phyloP scores from a whole-genome alignment of 192 early-diverging fungal genomes.

The Coemansia furcata region DNA sequence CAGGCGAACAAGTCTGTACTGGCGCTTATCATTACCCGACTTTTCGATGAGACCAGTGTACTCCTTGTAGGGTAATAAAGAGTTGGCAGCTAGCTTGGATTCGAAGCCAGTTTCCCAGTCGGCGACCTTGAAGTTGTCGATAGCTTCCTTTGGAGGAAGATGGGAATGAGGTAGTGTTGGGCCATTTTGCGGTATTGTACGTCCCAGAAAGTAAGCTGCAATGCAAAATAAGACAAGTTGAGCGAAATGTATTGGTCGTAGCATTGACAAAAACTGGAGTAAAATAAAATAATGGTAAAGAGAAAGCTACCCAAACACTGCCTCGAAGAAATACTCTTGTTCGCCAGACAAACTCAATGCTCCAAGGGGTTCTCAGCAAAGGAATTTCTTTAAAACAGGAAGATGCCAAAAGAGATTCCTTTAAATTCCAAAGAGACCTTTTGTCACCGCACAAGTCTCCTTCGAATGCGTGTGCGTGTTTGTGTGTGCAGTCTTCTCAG shows the following conservation, averaged over 20 bases:
- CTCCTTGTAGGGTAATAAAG: conserved; percentile 20
- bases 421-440: not conserved
- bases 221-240: not conserved
- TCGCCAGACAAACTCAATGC: not conserved
- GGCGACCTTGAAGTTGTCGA: not conserved
- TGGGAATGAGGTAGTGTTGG: not conserved
- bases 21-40: conserved; percentile 56
- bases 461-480: not conserved
- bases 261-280: not conserved
- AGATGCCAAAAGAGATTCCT: not conserved
- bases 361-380: not conserved
- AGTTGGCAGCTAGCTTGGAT: not conserved
- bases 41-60: conserved; percentile 36
- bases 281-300: not conserved
- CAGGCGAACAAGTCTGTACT: conserved; percentile 58
- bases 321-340: not conserved
- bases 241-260: not conserved
- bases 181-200: not conserved
- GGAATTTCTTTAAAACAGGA: not conserved
- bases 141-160: not conserved
- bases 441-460: not conserved
- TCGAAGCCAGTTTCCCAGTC: conserved; percentile 6
- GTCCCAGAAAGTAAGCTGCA: not conserved
- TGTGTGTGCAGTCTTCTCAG: not conserved
- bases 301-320: not conserved